Evolutionary conservation across 345 rosid species (phyloP).

Genomic region (sweet orange (Citrus sinensis)): DVS_A1.0 CM039164.1:19491001-19491500

Average conservation of each 20-base stretch:
- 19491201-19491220: background rate
- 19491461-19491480: background rate
- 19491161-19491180: background rate
- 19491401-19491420: background rate
- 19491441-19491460: background rate
- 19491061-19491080: slow-evolving; percentile 58
- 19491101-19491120: slow-evolving; percentile 98
- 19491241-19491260: no score
- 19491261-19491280: no score
- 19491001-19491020: no score
- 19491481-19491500: background rate
- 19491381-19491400: background rate
- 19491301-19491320: no score
- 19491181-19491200: background rate
- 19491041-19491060: fast-evolving
- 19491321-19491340: background rate
- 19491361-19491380: background rate
- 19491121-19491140: slow-evolving; percentile 98
- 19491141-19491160: background rate
- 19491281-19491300: no score
- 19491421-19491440: background rate
- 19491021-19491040: fast-evolving
- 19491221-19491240: no score
- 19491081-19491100: slow-evolving; percentile 99
- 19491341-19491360: background rate